Evolutionary conservation across 2,329 filamentous ascomycete species (phyloP).

Genomic region (Arthrinium phaeospermum): DNA sequence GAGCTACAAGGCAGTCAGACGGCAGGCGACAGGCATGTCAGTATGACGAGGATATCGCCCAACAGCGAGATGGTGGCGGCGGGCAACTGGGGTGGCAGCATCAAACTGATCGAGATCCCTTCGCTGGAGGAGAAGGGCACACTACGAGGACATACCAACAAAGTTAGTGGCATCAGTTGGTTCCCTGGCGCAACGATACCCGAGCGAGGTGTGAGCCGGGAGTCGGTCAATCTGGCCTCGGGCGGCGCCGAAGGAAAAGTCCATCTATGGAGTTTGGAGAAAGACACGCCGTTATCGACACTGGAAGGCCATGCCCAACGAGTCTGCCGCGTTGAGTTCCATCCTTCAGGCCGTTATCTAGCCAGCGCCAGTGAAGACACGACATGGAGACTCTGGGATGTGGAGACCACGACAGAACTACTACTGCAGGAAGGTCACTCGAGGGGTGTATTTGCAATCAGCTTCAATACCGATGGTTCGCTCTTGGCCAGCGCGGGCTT

Average conservation of each 20-base stretch:
- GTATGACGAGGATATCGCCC: conserved; percentile 89
- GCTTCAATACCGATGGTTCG: conserved; percentile 90
- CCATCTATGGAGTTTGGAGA: conserved; percentile 86
- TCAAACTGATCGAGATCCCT: conserved; percentile 85
- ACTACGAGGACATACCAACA: conserved; percentile 84
- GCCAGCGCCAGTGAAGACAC: conserved; percentile 96
- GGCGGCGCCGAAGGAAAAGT: conserved; percentile 88
- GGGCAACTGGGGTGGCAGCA: conserved; percentile 90
- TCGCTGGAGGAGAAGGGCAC: conserved; percentile 77
- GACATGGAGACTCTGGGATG: conserved; percentile 96
- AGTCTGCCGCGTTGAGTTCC: conserved; percentile 92
- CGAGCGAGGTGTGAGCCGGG: conserved; percentile 71
- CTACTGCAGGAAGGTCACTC: conserved; percentile 94
- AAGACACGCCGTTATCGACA: conserved; percentile 84
- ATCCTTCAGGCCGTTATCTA: conserved; percentile 87
- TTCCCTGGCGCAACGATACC: conserved; percentile 80
- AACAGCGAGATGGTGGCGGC: conserved; percentile 83
- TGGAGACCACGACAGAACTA: conserved; percentile 82
- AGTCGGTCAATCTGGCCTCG: conserved; percentile 83
- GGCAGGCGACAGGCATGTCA: conserved; percentile 87
- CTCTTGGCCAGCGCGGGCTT: conserved; percentile 89
- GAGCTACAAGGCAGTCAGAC: conserved; percentile 95
- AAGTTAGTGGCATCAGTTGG: conserved; percentile 91
- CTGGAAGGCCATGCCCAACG: conserved; percentile 84
- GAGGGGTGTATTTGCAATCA: conserved; percentile 86